A percentile compares a stretch with the other conserved stretches of the same genome.
These are phyloP conservation scores for Fusarium verrucosum DNA, from an alignment of 2,329 filamentous ascomycete genomes.

Conservation along the genomic window DNA sequence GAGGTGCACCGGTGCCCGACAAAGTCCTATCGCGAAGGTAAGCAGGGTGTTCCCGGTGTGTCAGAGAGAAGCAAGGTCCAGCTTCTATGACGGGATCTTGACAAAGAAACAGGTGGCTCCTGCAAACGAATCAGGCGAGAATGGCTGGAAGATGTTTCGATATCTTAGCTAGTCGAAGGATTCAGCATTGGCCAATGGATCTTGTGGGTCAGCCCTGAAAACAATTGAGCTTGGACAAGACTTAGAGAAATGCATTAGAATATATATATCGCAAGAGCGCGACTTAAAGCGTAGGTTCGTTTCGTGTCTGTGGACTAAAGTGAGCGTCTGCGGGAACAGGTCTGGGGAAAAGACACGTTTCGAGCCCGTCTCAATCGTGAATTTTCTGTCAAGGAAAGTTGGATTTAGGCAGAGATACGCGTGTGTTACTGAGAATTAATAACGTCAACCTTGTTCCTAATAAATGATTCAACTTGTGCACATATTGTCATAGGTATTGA, in stretches of 20 bases:
- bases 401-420: neutral
- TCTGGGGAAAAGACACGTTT: neutral
- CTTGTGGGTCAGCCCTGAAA: neutral
- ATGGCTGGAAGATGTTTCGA: neutral
- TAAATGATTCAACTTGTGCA: neutral
- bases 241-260: neutral
- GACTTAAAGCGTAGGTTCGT: neutral
- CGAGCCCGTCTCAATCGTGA: neutral
- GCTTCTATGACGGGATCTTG: neutral
- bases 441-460: neutral
- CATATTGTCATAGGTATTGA: neutral
- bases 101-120: neutral
- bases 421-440: neutral
- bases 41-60: slow-evolving; percentile 25
- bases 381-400: too few species aligned
- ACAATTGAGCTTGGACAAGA: slow-evolving; percentile 2
- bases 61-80: slow-evolving; percentile 5
- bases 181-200: slow-evolving; percentile 2
- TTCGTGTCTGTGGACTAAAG: neutral
- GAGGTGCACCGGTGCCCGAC: slow-evolving; percentile 1
- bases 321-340: neutral
- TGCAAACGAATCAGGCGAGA: neutral
- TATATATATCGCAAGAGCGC: neutral
- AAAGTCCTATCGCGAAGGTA: neutral
- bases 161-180: neutral